Evolutionary conservation across 2,329 filamentous ascomycete species (phyloP), one percentile per base, ranked within the genome.

Genomic region (Pseudogymnoascus sp.): DNA sequence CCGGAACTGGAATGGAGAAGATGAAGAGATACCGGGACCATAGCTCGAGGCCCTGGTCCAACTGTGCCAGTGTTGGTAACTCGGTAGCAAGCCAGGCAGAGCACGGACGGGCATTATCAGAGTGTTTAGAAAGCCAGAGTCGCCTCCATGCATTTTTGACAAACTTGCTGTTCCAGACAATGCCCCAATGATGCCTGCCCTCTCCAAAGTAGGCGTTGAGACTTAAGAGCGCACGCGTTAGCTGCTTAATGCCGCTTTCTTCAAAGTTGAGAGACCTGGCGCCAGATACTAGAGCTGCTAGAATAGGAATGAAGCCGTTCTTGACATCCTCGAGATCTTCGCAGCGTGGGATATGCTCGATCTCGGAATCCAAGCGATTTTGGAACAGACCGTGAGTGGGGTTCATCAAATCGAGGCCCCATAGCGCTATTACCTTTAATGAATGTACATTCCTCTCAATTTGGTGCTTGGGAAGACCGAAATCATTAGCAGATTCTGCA

Each of bases 251-350:
- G 62, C 81, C 77, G 61, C 77, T 79, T 38, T 77, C 76, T 44
- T 77, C 75, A 36, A 81, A 77, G 18, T 76, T 70, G 16, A 76
- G 73, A 6, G 80, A 76, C 38, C 82, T 76, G 5, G 81, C 78
- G 16, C 80, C 78, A 67, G 78, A 78, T 44, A 84, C 80, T 44
- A 83, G 73, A 7, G 76, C 75, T 28, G 76, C 78, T 16, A 84
- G 69, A 11, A 82, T 78, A 1, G 82, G 82, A 44, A 84, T 76
- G 69, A 84, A 84, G n/a, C 78, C 81, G 64, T 73, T 74, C 60
- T 80, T 76, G 66, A 85, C 79, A 63, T 83, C 79, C 75, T 72
- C 60, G 79, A 72, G 56, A 71, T 65, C 40, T 75, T 67, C 62
- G 78, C 70, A 71, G 76, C 64, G 69, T 73, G 66, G 62, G 81